A percentile compares a stretch with the other conserved stretches of the same genome.
Evolutionary conservation across 257 asterid genomes (phyloP).

Genomic region (Verbena officinalis): DNA sequence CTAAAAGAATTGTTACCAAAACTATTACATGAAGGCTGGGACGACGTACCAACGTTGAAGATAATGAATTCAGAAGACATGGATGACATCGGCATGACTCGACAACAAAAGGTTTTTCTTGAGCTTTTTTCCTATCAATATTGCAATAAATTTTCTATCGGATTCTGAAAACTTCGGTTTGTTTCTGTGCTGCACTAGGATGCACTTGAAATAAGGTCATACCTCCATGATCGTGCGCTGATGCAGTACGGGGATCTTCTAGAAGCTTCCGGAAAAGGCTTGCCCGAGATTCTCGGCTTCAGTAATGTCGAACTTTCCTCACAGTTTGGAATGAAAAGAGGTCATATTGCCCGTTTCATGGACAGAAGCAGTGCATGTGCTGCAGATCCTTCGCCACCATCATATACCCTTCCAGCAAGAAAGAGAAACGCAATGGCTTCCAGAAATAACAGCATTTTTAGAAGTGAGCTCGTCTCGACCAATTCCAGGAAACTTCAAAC

Average conservation of each 20-base stretch:
- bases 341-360: conserved; percentile 71
- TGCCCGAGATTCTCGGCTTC: conserved; percentile 58
- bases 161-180: conserved; percentile 14
- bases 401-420: conserved; percentile 43
- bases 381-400: conserved; percentile 41
- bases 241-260: conserved; percentile 67
- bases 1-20: conserved; percentile 55
- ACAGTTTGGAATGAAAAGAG: conserved; percentile 68
- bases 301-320: conserved; percentile 51
- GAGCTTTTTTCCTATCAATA: conserved; percentile 12
- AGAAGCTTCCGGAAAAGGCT: conserved; percentile 58
- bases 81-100: conserved; percentile 67
- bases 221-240: conserved; percentile 74
- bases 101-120: conserved; percentile 84
- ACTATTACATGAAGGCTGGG: conserved; percentile 88
- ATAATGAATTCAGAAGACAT: conserved; percentile 68
- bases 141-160: background rate
- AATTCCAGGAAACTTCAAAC: conserved; percentile 38
- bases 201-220: conserved; percentile 73
- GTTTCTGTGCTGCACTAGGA: conserved; percentile 44
- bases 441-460: conserved; percentile 47
- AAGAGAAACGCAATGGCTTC: conserved; percentile 38
- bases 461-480: conserved; percentile 37
- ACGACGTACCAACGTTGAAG: conserved; percentile 88
- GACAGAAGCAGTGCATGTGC: conserved; percentile 50